Base-by-base conservation (phyloP, 768 basidiomycete genomes). In the Suillus sp. region DNA sequence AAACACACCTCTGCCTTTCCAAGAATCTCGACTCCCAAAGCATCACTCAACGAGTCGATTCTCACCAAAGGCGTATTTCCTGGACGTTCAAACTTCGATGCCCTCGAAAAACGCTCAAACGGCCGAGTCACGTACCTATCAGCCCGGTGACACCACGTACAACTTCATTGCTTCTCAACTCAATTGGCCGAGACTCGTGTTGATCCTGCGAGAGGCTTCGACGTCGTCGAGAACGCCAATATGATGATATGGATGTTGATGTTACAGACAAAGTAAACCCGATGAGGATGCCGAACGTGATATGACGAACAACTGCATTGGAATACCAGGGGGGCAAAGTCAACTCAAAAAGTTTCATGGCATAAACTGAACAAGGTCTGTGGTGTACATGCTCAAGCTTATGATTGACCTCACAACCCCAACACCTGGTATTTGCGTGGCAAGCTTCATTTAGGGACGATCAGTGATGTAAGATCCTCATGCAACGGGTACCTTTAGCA, bases 21-120 rank as follows among this genome's bases (percentile, higher is more conserved):
- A 11, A 99, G 81, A 68, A 99, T 95, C 71, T 99, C 95, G 7
- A 97, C 91, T 22, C 95, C 95, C 2, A 97, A 81, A 0, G 89
- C 90, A 75, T 97, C 84, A 73, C 95, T 98, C 67, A 99, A 75
- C 1, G 94, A 96, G 67, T 91, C 91, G 58, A 99, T 96, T 66
- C 96, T 83, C 51, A 99, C 80, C 62, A 99, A 79, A 1, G 97
- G 96, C 0, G 97, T 99, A 70, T 98, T 97, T 48, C 96, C 96
- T 97, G 61, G 11, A 53, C n/a, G 11, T 47, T 35, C 27, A 50
- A 37, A 7, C 4, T 20, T 7, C 27, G 11, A 35, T 5, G 27
- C 9, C 0, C 1, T 53, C 8, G 18, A 35, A 37, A 5, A 22
- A 48, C 1, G 27, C 8, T 40, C 25, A 35, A 34, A 61, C 32